phyloP scores from a whole-genome alignment of 2,329 filamentous ascomycete genomes.

The Hirsutella minnesotensis region DNA sequence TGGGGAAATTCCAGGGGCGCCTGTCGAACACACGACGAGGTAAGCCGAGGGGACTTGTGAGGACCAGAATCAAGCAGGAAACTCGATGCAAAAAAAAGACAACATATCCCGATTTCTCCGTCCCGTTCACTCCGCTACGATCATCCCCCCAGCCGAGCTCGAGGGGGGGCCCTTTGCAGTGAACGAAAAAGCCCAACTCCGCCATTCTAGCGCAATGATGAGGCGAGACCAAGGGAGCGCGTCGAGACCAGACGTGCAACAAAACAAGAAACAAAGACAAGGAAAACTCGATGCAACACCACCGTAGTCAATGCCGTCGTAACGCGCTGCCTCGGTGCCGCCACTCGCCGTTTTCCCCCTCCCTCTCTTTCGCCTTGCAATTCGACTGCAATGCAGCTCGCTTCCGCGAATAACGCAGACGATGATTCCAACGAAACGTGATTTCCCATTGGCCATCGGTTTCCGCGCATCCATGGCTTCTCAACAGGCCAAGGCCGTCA shows the following conservation, averaged over 20 bases:
- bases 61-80: background rate
- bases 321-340: background rate
- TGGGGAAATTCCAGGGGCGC: too few relatives aligned
- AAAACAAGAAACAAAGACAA: constrained; percentile 1
- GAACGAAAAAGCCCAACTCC: constrained; percentile 13
- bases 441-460: background rate
- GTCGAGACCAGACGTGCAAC: constrained; percentile 6
- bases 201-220: constrained; percentile 15
- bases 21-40: background rate
- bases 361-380: background rate
- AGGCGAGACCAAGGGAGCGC: constrained; percentile 7
- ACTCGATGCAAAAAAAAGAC: background rate
- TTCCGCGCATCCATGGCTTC: background rate
- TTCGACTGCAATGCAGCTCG: background rate
- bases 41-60: background rate
- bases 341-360: background rate
- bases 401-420: background rate
- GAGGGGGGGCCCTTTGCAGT: constrained; percentile 7
- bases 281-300: constrained; percentile 6
- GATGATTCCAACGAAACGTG: background rate
- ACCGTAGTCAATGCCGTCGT: constrained; percentile 7
- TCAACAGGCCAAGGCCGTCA: background rate
- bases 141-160: constrained; percentile 6
- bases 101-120: constrained; percentile 4
- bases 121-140: constrained; percentile 11